phyloP scores from a whole-genome alignment of 2,329 filamentous ascomycete genomes.

The Botrytis sinoallii region DNA sequence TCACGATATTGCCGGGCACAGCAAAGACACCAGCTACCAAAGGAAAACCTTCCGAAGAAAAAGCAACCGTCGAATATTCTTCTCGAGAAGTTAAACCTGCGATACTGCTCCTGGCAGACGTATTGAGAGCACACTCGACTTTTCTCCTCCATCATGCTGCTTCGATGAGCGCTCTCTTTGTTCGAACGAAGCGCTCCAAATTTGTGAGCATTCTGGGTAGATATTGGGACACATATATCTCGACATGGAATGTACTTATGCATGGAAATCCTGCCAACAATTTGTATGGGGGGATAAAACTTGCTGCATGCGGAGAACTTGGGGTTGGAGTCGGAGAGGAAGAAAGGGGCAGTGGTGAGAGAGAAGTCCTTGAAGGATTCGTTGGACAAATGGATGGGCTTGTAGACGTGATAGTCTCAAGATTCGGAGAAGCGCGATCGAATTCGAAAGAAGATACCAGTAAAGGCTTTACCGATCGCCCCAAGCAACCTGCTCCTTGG shows the following conservation, averaged over 20 bases:
- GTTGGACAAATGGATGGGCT: conserved; percentile 76
- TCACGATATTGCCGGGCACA: conserved; percentile 69
- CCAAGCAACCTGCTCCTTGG: conserved; percentile 53
- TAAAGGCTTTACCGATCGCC: conserved; percentile 20
- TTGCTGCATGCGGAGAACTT: conserved; percentile 86
- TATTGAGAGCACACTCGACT: conserved; percentile 75
- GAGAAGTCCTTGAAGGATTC: conserved; percentile 90
- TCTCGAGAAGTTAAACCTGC: conserved; percentile 85
- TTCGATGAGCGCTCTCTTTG: conserved; percentile 68
- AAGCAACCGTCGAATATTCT: conserved; percentile 68
- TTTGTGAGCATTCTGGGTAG: conserved; percentile 71
- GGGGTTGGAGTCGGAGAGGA: conserved; percentile 95
- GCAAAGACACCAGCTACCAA: conserved; percentile 40
- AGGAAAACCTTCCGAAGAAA: conserved; percentile 25
- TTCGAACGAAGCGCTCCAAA: conserved; percentile 59
- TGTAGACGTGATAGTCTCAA: conserved; percentile 81
- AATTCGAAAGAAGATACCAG: conserved; percentile 34
- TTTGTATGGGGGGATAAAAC: conserved; percentile 78
- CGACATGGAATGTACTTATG: conserved; percentile 83
- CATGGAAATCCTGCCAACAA: conserved; percentile 83
- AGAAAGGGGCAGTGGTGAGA: conserved; percentile 87
- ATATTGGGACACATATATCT: conserved; percentile 73
- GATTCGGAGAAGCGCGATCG: conserved; percentile 59
- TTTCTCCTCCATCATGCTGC: conserved; percentile 86
- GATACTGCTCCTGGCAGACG: conserved; percentile 71